phyloP scores from a whole-genome alignment of 2,329 filamentous ascomycete species.

The Ambrosiella xylebori region DNA sequence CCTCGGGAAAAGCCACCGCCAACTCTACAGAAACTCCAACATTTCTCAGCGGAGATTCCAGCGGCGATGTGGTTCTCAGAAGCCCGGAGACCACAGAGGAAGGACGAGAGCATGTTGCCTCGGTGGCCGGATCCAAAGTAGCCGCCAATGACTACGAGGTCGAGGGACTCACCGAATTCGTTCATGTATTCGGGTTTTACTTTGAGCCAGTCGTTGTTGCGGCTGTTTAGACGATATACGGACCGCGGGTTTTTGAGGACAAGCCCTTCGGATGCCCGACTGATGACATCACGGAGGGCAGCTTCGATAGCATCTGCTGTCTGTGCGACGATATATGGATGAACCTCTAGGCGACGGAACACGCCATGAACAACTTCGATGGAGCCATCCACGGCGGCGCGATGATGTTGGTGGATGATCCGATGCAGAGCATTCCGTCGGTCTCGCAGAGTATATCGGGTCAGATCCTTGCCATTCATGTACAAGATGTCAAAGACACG shows the following conservation, averaged over 20 bases:
- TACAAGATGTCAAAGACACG: constrained; percentile 84
- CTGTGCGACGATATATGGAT: constrained; percentile 49
- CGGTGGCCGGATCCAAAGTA: constrained; percentile 81
- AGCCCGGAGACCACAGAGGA: constrained; percentile 71
- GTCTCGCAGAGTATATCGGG: constrained; percentile 67
- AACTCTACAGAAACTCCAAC: constrained; percentile 91
- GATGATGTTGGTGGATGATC: constrained; percentile 2
- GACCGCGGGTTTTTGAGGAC: constrained; percentile 89
- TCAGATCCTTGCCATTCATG: constrained; percentile 65
- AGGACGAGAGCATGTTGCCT: constrained; percentile 69
- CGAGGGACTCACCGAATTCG: constrained; percentile 83
- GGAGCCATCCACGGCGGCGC: not conserved
- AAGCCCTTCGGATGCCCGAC: constrained; percentile 72
- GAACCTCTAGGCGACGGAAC: constrained; percentile 66
- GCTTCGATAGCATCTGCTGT: constrained; percentile 60
- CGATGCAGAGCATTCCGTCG: constrained; percentile 50
- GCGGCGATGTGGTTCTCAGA: constrained; percentile 48
- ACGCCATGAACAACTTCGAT: constrained; percentile 44
- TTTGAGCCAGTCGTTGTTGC: constrained; percentile 95
- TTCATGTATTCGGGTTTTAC: constrained; percentile 98
- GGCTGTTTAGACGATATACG: constrained; percentile 69
- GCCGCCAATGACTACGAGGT: constrained; percentile 76
- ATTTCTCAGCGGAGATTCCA: constrained; percentile 51
- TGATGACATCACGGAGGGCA: constrained; percentile 64
- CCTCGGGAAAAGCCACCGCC: constrained; percentile 78